Evolutionary conservation across 2,329 filamentous ascomycete species (phyloP).

Genomic region (Chrysoporthe deuterocubensis): DNA sequence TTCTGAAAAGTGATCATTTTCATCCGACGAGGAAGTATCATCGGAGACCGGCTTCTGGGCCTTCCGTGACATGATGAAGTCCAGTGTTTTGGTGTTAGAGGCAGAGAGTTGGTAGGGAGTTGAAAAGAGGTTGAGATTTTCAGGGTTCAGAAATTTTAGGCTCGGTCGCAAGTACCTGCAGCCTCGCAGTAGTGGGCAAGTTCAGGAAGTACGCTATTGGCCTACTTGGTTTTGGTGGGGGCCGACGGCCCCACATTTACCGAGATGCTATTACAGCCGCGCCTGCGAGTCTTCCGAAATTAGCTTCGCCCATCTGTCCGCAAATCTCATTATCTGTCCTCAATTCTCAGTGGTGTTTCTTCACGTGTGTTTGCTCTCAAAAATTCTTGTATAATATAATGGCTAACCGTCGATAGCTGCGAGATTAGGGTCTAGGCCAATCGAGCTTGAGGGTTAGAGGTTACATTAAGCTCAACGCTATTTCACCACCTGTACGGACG

Average conservation of each 20-base stretch:
- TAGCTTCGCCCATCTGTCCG: background rate
- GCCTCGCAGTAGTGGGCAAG: constrained; percentile 24
- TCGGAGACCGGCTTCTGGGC: constrained; percentile 26
- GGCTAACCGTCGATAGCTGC: background rate
- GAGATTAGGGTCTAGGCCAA: background rate
- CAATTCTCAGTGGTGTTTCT: background rate
- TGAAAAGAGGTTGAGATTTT: background rate
- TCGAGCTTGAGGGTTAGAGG: background rate
- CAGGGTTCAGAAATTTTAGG: constrained; percentile 26
- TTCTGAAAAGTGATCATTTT: constrained; percentile 31
- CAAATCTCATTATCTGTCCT: background rate
- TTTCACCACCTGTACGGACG: background rate
- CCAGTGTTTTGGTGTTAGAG: background rate
- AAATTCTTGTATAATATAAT: too few species aligned
- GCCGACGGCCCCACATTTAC: constrained; percentile 5
- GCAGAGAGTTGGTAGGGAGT: background rate
- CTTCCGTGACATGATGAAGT: constrained; percentile 26
- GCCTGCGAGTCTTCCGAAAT: background rate
- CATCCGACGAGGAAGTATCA: constrained; percentile 34
- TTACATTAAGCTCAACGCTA: background rate
- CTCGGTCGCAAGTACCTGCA: constrained; percentile 15
- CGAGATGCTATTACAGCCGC: constrained; percentile 14
- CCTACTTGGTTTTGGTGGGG: background rate
- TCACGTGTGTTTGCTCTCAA: too few species aligned
- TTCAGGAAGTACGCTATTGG: constrained; percentile 13